Conservation (phyloP, 805 yeast species). For the Hanseniaspora mollemarum region DNA sequence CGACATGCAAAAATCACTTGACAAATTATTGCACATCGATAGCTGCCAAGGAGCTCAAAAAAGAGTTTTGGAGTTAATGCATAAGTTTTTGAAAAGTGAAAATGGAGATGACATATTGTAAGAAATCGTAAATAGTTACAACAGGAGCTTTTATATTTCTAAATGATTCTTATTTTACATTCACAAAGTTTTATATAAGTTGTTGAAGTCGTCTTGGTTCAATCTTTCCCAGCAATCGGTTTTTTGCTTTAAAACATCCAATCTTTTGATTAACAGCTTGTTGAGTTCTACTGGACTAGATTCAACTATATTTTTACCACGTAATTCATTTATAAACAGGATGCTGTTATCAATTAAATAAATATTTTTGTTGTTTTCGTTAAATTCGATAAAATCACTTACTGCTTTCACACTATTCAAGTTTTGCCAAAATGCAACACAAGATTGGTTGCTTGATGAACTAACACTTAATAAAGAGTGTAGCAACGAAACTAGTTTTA, state of each 20-base stretch:
- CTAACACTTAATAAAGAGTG: conserved; percentile 52
- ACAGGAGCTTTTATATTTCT: too few species aligned
- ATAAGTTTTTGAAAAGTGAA: conserved; percentile 1
- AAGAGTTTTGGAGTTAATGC: not conserved
- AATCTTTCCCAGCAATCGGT: conserved; percentile 11
- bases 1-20: not conserved
- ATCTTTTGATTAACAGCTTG: not conserved
- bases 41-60: not conserved
- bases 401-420: not conserved
- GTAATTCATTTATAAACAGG: not conserved
- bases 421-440: not conserved
- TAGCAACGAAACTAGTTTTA: conserved; percentile 46
- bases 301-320: not conserved
- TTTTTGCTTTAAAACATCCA: not conserved
- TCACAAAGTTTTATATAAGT: conserved; percentile 5
- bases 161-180: too few species aligned
- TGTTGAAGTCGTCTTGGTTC: conserved; percentile 8
- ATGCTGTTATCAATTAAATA: conserved; percentile 8
- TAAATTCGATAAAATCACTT: not conserved
- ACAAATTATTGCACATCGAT: not conserved
- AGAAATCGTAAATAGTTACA: not conserved
- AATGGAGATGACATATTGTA: conserved; percentile 4
- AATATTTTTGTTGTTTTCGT: conserved; percentile 8
- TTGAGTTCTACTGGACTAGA: not conserved
- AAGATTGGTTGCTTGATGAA: conserved; percentile 31